These are phyloP conservation scores for Rasamsonia emersonii DNA, from an alignment of 2,329 filamentous ascomycete genomes.

Conservation along the genomic window DNA sequence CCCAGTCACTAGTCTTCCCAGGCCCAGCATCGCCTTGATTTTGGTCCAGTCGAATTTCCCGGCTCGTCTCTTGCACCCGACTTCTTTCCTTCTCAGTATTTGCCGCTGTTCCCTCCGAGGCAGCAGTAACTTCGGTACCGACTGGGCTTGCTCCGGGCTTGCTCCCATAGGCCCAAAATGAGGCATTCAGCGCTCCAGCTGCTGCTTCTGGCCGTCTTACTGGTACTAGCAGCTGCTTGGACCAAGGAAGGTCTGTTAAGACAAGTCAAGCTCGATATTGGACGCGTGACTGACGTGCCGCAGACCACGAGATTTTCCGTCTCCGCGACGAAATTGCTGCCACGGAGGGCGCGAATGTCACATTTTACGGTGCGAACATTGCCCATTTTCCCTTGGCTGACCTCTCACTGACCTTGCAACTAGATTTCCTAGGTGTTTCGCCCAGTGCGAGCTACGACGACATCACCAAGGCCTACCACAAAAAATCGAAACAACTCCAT, in stretches of 20 bases:
- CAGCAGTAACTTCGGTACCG: no score
- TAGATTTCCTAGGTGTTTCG: slow-evolving; percentile 74
- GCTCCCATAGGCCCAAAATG: slow-evolving; percentile 54
- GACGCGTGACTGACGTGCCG: slow-evolving; percentile 6
- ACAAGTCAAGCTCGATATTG: slow-evolving; percentile 3
- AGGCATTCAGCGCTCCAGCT: slow-evolving; percentile 56
- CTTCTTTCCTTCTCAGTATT: slow-evolving; percentile 10
- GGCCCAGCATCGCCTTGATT: no score
- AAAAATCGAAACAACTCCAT: slow-evolving; percentile 73
- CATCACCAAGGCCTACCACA: slow-evolving; percentile 88
- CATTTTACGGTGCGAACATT: slow-evolving; percentile 63
- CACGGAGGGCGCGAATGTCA: slow-evolving; percentile 66
- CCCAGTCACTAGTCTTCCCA: no score
- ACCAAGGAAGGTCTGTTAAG: slow-evolving; percentile 75
- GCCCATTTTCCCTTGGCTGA: background rate
- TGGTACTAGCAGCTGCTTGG: slow-evolving; percentile 68
- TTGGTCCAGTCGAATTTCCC: no score
- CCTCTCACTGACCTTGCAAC: background rate
- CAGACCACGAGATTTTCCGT: slow-evolving; percentile 97
- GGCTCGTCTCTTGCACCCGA: background rate
- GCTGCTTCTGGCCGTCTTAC: slow-evolving; percentile 59
- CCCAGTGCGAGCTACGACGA: slow-evolving; percentile 71
- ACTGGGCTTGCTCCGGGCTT: no score
- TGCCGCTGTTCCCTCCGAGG: no score
- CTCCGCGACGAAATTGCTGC: slow-evolving; percentile 76